Evolutionary conservation across 495 filamentous ascomycete genomes (phyloP), one percentile per base, ranked within the genome.

Genomic region (Parathielavia appendiculata): DNA sequence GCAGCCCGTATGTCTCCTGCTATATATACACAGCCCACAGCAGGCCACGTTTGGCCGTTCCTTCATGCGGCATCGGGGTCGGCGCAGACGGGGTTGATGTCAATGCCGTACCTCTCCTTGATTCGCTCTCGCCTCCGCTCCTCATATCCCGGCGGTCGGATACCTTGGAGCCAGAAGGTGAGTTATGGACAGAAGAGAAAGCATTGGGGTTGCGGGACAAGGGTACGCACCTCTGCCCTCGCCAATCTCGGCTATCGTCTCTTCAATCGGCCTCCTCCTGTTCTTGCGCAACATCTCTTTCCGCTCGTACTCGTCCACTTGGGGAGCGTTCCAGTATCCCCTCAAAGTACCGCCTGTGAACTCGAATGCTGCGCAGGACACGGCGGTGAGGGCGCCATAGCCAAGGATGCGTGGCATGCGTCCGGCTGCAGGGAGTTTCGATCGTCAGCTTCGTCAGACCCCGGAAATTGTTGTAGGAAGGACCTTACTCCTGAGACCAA

Each of bases 61-160:
- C 50, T 67, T 35, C 26, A 64, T 41, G 61, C 64, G 54, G 56
- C 61, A 38, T 67, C 61, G 47, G 70, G 65, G 41, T 73, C 67
- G 20, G 75, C 73, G 19, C 67, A 74, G 46, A 79, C 77, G n/a
- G 78, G 72, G 39, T 77, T 73, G 60, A 97, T 83, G 52, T 96
- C 91, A 60, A 96, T 82, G 56, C 92, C 92, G 66, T 96, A 97
- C 62, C 84, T 87, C 76, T 92, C 83, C 79, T 92, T 88, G 69
- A 99, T 81, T 53, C 91, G 82, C 73, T 90, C 79, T 51, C 82
- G 79, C 63, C 95, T 84, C 71, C 95, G 79, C 78, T 97, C 91
- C 60, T 86, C 86, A 60, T 96, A 98, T 26, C 90, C 90, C 14
- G 88, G 86, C 32, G 79, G 90, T 59, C 86, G 81, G 58, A 98